Evolutionary conservation across 2,329 filamentous ascomycete genomes (phyloP).

Genomic region (Epicoccum sorghinum): DNA sequence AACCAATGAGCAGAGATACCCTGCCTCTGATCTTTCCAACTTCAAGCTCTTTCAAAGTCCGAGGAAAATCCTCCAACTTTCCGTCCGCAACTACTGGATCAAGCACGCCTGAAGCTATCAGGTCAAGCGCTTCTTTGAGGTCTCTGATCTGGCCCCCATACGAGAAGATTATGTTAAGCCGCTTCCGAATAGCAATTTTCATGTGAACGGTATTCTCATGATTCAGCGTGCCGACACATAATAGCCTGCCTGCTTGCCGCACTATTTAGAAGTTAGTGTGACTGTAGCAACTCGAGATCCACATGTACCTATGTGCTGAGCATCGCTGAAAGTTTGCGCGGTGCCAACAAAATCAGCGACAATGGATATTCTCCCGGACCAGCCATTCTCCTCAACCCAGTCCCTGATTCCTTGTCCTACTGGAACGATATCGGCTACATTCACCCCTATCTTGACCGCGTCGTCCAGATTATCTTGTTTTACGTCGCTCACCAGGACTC

Average conservation of each 20-base stretch:
- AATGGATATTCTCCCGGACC: constrained; percentile 24
- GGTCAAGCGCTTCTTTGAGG: constrained; percentile 22
- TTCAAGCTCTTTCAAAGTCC: constrained; percentile 23
- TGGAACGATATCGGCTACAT: constrained; percentile 21
- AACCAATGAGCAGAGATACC: constrained; percentile 21
- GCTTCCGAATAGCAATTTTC: constrained; percentile 29
- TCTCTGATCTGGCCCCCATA: constrained; percentile 28
- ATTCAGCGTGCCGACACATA: constrained; percentile 32
- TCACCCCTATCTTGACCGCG: constrained; percentile 22
- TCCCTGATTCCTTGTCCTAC: constrained; percentile 21
- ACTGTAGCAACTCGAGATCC: neutral
- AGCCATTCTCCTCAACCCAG: constrained; percentile 26
- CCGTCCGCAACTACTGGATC: constrained; percentile 27
- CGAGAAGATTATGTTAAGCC: constrained; percentile 28
- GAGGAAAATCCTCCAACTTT: constrained; percentile 25
- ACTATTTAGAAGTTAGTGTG: constrained; percentile 12
- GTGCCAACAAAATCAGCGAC: constrained; percentile 31
- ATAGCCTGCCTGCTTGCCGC: constrained; percentile 25
- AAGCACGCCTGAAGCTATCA: constrained; percentile 23
- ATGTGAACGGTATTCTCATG: constrained; percentile 34
- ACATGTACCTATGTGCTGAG: constrained; percentile 25
- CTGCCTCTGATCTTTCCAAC: constrained; percentile 23
- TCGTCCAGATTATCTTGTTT: constrained; percentile 30
- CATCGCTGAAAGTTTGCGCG: constrained; percentile 28
- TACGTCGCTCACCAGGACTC: constrained; percentile 29